Percentiles rank a stretch among this genome's conserved stretches.
These are phyloP conservation scores for Coemansia sp. DNA, from an alignment of 192 early-diverging fungal species.

Conservation along the genomic window DNA sequence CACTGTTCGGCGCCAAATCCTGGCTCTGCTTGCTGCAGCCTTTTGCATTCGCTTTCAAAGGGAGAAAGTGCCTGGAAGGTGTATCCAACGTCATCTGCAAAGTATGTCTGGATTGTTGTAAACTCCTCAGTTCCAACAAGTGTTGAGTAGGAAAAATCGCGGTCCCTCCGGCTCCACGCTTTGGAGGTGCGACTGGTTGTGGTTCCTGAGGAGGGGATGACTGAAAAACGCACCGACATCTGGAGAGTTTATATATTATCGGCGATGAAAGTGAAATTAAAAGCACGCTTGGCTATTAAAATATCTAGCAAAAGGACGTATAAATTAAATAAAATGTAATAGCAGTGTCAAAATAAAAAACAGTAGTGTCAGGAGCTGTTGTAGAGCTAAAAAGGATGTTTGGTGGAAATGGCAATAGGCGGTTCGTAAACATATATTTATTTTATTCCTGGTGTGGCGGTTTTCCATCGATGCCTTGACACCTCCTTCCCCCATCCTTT, in stretches of 20 bases:
- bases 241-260: neutral
- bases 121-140: slow-evolving; percentile 10
- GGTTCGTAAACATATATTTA: too few relatives aligned
- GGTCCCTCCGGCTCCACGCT: slow-evolving; percentile 6
- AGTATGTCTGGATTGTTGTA: slow-evolving; percentile 12
- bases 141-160: slow-evolving; percentile 20
- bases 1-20: neutral
- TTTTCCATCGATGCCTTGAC: too few relatives aligned
- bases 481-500: neutral
- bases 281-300: neutral
- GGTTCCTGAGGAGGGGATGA: neutral
- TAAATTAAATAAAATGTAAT: neutral
- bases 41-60: slow-evolving; percentile 4
- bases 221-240: neutral
- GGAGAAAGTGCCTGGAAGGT: slow-evolving; percentile 1
- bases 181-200: neutral
- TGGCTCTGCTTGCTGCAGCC: neutral
- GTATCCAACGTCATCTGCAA: slow-evolving; percentile 16
- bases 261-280: neutral
- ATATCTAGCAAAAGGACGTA: neutral
- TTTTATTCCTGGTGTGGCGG: too few relatives aligned
- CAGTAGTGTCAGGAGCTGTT: neutral
- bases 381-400: neutral
- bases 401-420: too few relatives aligned
- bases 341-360: neutral